Percentiles rank a stretch among this genome's conserved stretches.
These are phyloP conservation scores for Pulveroboletus ravenelii DNA, from an alignment of 768 basidiomycete species.

Conservation along the genomic window DNA sequence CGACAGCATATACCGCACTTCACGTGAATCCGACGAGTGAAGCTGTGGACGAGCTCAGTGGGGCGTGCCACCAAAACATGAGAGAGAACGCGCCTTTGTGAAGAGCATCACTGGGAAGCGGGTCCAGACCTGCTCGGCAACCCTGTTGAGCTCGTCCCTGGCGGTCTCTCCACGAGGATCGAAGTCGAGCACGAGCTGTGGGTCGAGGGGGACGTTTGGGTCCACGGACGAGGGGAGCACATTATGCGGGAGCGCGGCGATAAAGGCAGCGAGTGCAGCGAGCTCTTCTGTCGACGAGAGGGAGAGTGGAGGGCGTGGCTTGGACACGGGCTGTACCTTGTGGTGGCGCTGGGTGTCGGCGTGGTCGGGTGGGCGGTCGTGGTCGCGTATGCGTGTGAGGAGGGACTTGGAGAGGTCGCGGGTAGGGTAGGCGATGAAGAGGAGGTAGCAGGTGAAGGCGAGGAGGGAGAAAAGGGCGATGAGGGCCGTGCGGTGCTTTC, in stretches of 20 bases:
- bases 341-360: background rate
- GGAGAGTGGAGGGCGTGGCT: slow-evolving; percentile 36
- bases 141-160: slow-evolving; percentile 49
- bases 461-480: slow-evolving; percentile 51
- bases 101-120: slow-evolving; percentile 73
- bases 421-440: slow-evolving; percentile 45
- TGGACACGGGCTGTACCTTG: slow-evolving; percentile 12
- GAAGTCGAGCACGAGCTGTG: slow-evolving; percentile 78
- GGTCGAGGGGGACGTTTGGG: slow-evolving; percentile 63
- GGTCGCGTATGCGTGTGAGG: slow-evolving; percentile 22
- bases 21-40: slow-evolving; percentile 62
- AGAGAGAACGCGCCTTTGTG: slow-evolving; percentile 48
- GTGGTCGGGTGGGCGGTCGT: slow-evolving; percentile 26
- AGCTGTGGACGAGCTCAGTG: slow-evolving; percentile 34
- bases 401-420: slow-evolving; percentile 34
- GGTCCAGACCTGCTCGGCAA: slow-evolving; percentile 66
- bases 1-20: slow-evolving; percentile 56
- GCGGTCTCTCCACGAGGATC: slow-evolving; percentile 67
- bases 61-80: background rate
- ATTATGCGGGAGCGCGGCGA: slow-evolving; percentile 71
- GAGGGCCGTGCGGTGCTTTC: slow-evolving; percentile 45
- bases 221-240: slow-evolving; percentile 64
- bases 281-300: slow-evolving; percentile 60
- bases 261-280: slow-evolving; percentile 68
- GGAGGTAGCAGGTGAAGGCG: slow-evolving; percentile 49